A percentile compares a stretch with the other conserved stretches of the same genome.
These are phyloP conservation scores for Strigomonas galati DNA, from an alignment of 208 protist genomes.

Conservation along the genomic window DNA sequence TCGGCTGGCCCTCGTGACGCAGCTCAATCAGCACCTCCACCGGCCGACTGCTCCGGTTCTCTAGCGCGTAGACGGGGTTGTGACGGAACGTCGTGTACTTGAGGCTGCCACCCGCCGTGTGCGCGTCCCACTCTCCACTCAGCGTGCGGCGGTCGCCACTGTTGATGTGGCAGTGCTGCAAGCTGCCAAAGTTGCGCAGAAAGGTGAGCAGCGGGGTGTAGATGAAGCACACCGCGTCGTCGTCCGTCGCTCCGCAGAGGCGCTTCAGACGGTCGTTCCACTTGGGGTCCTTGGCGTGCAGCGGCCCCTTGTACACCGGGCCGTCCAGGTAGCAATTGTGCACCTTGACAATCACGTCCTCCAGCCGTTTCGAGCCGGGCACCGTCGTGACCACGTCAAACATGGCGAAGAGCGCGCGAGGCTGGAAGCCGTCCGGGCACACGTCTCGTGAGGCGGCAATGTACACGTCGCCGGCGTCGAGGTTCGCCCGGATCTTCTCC, in stretches of 20 bases:
- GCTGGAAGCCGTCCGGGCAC: slow-evolving; percentile 83
- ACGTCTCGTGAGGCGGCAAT: slow-evolving; percentile 21
- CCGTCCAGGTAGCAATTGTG: slow-evolving; percentile 57
- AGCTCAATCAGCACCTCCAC: slow-evolving; percentile 66
- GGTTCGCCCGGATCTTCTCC: too few species aligned
- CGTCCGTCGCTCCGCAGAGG: slow-evolving; percentile 55
- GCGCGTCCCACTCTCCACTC: slow-evolving; percentile 48
- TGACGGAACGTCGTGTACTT: slow-evolving; percentile 82
- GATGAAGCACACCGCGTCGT: slow-evolving; percentile 36
- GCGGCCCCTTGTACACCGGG: slow-evolving; percentile 62
- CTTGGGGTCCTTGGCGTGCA: slow-evolving; percentile 44
- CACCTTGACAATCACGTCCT: slow-evolving; percentile 68
- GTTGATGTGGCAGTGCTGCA: slow-evolving; percentile 83
- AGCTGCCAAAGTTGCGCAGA: slow-evolving; percentile 73
- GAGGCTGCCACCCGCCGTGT: slow-evolving; percentile 69
- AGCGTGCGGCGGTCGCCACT: slow-evolving; percentile 76
- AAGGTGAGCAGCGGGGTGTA: slow-evolving; percentile 74
- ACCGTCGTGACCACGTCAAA: slow-evolving; percentile 65
- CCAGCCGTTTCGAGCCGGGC: slow-evolving; percentile 30
- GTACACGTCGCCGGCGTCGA: slow-evolving; percentile 57
- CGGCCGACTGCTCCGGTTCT: slow-evolving; percentile 74
- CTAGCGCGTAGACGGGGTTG: slow-evolving; percentile 83
- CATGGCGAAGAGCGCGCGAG: slow-evolving; percentile 72
- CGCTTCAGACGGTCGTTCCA: slow-evolving; percentile 64
- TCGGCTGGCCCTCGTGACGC: slow-evolving; percentile 63